Evolutionary conservation across 768 basidiomycete genomes (phyloP), one percentile per base, ranked within the genome.

Genomic region (Neoboletus brunneissimus): DNA sequence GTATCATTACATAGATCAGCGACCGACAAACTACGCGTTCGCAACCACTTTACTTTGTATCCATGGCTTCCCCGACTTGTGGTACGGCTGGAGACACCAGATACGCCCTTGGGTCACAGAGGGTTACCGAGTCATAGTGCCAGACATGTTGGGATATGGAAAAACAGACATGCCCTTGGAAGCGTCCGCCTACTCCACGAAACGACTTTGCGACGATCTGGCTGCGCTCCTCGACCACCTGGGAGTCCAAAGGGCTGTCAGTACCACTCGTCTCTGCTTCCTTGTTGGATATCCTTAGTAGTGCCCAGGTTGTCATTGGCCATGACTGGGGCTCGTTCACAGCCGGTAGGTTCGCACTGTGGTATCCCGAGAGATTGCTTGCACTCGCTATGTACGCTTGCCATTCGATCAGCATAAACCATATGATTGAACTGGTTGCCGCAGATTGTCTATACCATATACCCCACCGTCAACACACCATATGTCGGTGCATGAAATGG

Each of bases 291-390:
- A 27, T 52, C 31, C 54, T 58, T 35, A 62, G 35, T 11, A 9
- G n/a, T 31, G 15, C 13, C 0, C 54, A 79, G 86, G 77, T 89
- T 12, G 71, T 91, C 54, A 76, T 91, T 55, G 91, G 88, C 0
- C 91, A 92, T 62, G 91, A 93, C 63, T 92, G 90, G 90, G 91
- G 91, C 6, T 74, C 87, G 3, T 81, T 75, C 57, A 81, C 76
- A 13, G 87, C 79, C 2, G 79, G 78, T 42, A 77, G 89, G 22
- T 86, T 93, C 62, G 84, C 87, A 12, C 74, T 89, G 23, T 91
- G 87, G 86, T 72, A 89, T 65, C 88, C 91, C 0, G 72, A 83
- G 15, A 77, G 88, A 34, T 59, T 88, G 35, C 62, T 77, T 6
- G 85, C 83, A 0, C 73, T 91, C 20, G 76, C 79, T 0, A 73